A percentile compares a stretch with the other conserved stretches of the same genome.
These are phyloP conservation scores for Sugiyamaella chiloensis DNA, from an alignment of 805 yeast genomes.

Conservation along the genomic window DNA sequence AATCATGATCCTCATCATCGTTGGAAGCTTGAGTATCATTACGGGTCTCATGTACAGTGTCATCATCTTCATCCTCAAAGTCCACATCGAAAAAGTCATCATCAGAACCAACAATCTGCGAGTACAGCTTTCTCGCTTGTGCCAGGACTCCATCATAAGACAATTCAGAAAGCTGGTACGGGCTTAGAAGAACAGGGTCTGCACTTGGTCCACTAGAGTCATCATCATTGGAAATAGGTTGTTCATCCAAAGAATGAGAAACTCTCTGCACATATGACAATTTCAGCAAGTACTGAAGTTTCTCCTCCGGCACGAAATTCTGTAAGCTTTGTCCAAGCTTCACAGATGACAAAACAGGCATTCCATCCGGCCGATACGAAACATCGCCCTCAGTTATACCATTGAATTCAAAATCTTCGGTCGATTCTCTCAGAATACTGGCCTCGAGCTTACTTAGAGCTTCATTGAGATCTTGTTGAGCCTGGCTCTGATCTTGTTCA, in stretches of 20 bases:
- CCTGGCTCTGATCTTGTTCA: slow-evolving; percentile 60
- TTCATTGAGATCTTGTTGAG: slow-evolving; percentile 71
- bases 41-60: slow-evolving; percentile 1
- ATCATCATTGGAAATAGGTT: slow-evolving; percentile 13
- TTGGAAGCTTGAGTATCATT: slow-evolving; percentile 12
- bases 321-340: slow-evolving; percentile 82
- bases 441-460: slow-evolving; percentile 80
- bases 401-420: slow-evolving; percentile 53
- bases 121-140: slow-evolving; percentile 72
- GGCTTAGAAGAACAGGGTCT: slow-evolving; percentile 5
- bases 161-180: slow-evolving; percentile 47
- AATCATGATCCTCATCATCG: slow-evolving; percentile 23
- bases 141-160: slow-evolving; percentile 89
- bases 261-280: slow-evolving; percentile 55
- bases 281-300: slow-evolving; percentile 58
- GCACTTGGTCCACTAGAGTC: slow-evolving; percentile 5
- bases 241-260: slow-evolving; percentile 14
- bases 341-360: slow-evolving; percentile 72
- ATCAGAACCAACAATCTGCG: slow-evolving; percentile 81
- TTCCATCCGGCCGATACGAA: slow-evolving; percentile 53
- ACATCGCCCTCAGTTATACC: slow-evolving; percentile 56
- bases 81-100: slow-evolving; percentile 96
- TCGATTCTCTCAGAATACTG: slow-evolving; percentile 75
- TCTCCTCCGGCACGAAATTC: slow-evolving; percentile 79
- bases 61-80: slow-evolving; percentile 89